Evolutionary conservation across 2,329 filamentous ascomycete species (phyloP), one percentile per base, ranked within the genome.

Genomic region (Aureobasidium namibiae): DNA sequence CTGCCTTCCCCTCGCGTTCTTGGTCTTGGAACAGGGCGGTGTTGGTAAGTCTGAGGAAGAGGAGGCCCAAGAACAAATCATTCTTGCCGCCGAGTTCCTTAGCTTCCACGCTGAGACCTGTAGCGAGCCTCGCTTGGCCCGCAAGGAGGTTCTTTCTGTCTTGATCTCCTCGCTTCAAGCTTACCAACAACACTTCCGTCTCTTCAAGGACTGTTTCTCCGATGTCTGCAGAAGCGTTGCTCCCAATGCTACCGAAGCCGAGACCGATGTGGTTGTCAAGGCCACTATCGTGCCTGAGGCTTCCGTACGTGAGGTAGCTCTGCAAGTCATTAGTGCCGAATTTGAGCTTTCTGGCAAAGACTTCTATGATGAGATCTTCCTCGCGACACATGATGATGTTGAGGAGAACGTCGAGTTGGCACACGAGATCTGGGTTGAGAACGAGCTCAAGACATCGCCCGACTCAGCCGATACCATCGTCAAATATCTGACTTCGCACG

Each of bases 361-460:
- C 31, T 94, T 91, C 68, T 94, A 88, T 3, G 87, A 94, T 62
- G 89, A 97, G 70, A 88, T 99, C 23, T 99, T 91, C 91, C 80
- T 99, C 42, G 89, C 89, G 44, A 92, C 86, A 67, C 92, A 99
- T 67, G 94, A 99, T 64, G 90, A 95, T 66, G 84, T 90, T 21
- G 84, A 88, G 44, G 92, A 97, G 70, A 97, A 97, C 67, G 82
- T 81, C 9, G 89, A 91, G 46, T 78, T 95, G 56, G 92, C 89
- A 7, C 82, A 80, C 54, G 89, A 92, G 13, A 96, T 99, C 36
- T 99, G 94, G 94, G 90, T 95, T 68, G 94, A 96, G 68, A 95
- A 92, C 69, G 87, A 84, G 8, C 87, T 97, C 62, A 76, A 87
- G 61, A 75, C 92, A 13, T 81, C 83, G 1, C 76, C 82, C 21